Percentiles rank a stretch among this genome's conserved stretches.
Conservation (phyloP, 192 early-diverging fungal species). For the Podochytrium sp. region DNA sequence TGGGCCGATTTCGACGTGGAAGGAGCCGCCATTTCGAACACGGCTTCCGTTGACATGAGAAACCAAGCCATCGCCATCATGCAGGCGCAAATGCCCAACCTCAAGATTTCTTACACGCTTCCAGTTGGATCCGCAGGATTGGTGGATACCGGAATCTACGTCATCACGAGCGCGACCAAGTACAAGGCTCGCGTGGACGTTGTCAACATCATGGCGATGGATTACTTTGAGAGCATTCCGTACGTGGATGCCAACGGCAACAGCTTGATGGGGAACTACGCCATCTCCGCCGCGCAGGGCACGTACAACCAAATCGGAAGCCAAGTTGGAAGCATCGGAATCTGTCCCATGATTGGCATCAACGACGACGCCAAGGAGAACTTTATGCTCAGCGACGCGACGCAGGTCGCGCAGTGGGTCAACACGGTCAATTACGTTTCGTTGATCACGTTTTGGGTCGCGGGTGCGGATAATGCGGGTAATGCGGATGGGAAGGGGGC, state of each 20-base stretch:
- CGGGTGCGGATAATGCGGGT: neutral
- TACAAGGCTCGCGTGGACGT: constrained; percentile 37
- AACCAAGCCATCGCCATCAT: constrained; percentile 42
- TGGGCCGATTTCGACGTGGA: constrained; percentile 56
- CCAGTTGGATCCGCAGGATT: constrained; percentile 41
- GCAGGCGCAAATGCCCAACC: constrained; percentile 28
- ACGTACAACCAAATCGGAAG: constrained; percentile 13
- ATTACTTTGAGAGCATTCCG: constrained; percentile 35
- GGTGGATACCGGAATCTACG: constrained; percentile 7
- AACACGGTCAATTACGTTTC: constrained; percentile 12
- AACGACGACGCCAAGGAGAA: constrained; percentile 45
- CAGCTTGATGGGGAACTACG: constrained; percentile 41
- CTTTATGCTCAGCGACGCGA: constrained; percentile 45
- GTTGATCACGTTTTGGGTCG: constrained; percentile 13
- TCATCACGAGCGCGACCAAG: constrained; percentile 34
- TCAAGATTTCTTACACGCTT: constrained; percentile 45
- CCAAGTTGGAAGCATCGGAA: constrained; percentile 28
- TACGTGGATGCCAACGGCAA: constrained; percentile 45
- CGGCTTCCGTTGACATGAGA: constrained; percentile 33
- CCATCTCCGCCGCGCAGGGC: constrained; percentile 35
- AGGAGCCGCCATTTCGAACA: constrained; percentile 35
- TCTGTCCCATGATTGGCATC: constrained; percentile 53
- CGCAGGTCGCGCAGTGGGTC: constrained; percentile 32
- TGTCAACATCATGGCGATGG: constrained; percentile 54
- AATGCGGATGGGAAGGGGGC: neutral